A percentile compares a stretch with the other conserved stretches of the same genome.
Conservation (phyloP, 305 asterid genomes). For the Solanum hybrid region DNA sequence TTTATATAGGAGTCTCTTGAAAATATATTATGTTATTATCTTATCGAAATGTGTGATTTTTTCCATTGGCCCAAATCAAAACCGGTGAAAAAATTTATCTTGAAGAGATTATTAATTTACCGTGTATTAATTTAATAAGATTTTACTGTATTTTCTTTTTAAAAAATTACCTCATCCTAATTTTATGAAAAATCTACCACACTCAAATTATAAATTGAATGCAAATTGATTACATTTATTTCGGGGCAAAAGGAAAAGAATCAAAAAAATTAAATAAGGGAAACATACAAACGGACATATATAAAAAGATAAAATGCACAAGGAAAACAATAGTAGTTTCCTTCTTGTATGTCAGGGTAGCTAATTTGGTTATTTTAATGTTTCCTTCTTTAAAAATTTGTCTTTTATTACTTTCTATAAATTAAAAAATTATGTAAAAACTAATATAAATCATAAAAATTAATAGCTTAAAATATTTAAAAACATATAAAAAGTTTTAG, state of each 20-base stretch:
- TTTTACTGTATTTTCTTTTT: too few species aligned
- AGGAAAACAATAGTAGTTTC: not conserved
- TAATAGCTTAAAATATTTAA: too few species aligned
- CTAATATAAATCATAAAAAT: not conserved
- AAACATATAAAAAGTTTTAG: not conserved
- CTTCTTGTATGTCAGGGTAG: not conserved
- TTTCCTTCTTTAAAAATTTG: not conserved
- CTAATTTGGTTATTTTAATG: not conserved
- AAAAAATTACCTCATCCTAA: not conserved
- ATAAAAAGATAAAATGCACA: not conserved
- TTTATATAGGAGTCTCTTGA: not conserved
- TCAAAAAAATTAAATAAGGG: not conserved
- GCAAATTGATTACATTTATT: not conserved
- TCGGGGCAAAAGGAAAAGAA: not conserved
- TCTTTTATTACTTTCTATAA: not conserved
- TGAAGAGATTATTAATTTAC: too few species aligned
- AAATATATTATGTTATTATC: too few species aligned
- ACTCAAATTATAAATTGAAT: not conserved
- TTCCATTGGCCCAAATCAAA: not conserved
- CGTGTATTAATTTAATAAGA: too few species aligned
- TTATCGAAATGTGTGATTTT: not conserved
- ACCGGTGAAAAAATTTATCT: not conserved
- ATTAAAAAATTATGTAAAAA: too few species aligned
- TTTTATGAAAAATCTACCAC: not conserved
- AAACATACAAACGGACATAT: not conserved